Base-by-base conservation (phyloP, 306 rosid species). In the Clitoria ternatea region DNA sequence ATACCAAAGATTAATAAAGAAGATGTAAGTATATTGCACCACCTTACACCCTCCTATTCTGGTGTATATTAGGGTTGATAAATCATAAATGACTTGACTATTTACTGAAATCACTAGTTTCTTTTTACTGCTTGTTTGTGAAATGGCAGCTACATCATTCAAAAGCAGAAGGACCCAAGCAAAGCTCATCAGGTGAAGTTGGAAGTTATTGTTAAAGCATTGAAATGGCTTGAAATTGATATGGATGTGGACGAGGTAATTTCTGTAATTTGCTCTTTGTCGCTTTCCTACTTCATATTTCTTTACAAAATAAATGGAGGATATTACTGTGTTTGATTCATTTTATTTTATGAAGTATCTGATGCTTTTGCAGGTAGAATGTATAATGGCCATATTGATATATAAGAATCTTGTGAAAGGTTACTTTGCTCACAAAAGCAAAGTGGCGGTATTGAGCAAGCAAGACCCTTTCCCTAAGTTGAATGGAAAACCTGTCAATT, bases 401-500 rank as follows among this genome's bases (percentile, higher is more conserved):
- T 81, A 74, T 66, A 87, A 91, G 81, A 87, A 88, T 85, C 97
- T 89, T 0, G 80, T 94, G 43, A 94, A 87, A 72, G 99, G 99
- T 45, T 94, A 94, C 79, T 94, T 94, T 52, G 96, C 97, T 43
- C 99, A 95, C 84, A 95, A 91, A 85, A 91, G 99, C 84, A 89
- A 89, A 82, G 96, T 95, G 23, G 96, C 83, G 40, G 99, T 89
- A 73, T 82, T 95, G 75, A 95, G 97, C 91, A 91, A 91, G 88
- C 91, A 85, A 73, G 96, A 94, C 55, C 97, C 97, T 73, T 94
- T 94, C 85, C 99, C 99, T 7, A 88, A 79, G 78, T 80, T 91
- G 59, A 87, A 83, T 76, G 99, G 99, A 69, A 94, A 79, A 65
- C 97, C 96, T 12, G 91, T 95, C 60, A 86, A 76, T 55, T 87